A percentile compares a stretch with the other conserved stretches of the same genome.
These are phyloP conservation scores for Claviceps fusiformis DNA, from an alignment of 2,329 filamentous ascomycete genomes.

Conservation along the genomic window DNA sequence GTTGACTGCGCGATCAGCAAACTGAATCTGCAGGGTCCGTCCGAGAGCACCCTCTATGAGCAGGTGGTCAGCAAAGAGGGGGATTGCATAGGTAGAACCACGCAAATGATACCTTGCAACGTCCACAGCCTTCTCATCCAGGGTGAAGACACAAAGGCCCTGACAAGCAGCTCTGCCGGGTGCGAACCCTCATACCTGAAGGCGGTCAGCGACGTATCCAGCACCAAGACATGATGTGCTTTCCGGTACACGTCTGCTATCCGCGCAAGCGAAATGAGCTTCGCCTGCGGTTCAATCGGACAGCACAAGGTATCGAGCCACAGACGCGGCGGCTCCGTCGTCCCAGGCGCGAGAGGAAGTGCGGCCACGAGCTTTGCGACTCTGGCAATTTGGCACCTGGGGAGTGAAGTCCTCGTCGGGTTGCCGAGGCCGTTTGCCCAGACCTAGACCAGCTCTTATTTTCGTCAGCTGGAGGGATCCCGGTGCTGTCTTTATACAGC, in stretches of 20 bases:
- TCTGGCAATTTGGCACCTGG: conserved; percentile 17
- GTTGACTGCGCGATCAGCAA: conserved; percentile 16
- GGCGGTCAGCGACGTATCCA: conserved; percentile 18
- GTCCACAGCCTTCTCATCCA: conserved; percentile 29
- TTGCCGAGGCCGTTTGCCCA: conserved; percentile 24
- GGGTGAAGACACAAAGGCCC: conserved; percentile 18
- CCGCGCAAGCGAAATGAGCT: conserved; percentile 17
- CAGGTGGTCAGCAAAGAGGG: neutral
- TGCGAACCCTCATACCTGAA: conserved; percentile 8
- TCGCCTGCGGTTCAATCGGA: conserved; percentile 13
- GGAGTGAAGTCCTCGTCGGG: conserved; percentile 16
- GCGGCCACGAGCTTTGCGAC: conserved; percentile 13
- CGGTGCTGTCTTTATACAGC: too few relatives aligned
- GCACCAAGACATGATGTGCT: conserved; percentile 18
- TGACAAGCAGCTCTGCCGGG: conserved; percentile 15
- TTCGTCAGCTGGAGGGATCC: neutral
- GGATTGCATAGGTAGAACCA: too few relatives aligned
- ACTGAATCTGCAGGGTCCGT: conserved; percentile 19
- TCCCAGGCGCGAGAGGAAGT: conserved; percentile 5
- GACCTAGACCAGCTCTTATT: conserved; percentile 9
- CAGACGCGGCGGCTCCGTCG: conserved; percentile 10
- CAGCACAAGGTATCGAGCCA: conserved; percentile 24
- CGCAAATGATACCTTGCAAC: conserved; percentile 15
- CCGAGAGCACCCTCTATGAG: conserved; percentile 19
- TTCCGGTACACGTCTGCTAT: conserved; percentile 21